Percentiles rank a stretch among this genome's conserved stretches.
These are phyloP conservation scores for Gnomoniopsis sp. DNA, from an alignment of 2,329 filamentous ascomycete genomes.

Conservation along the genomic window DNA sequence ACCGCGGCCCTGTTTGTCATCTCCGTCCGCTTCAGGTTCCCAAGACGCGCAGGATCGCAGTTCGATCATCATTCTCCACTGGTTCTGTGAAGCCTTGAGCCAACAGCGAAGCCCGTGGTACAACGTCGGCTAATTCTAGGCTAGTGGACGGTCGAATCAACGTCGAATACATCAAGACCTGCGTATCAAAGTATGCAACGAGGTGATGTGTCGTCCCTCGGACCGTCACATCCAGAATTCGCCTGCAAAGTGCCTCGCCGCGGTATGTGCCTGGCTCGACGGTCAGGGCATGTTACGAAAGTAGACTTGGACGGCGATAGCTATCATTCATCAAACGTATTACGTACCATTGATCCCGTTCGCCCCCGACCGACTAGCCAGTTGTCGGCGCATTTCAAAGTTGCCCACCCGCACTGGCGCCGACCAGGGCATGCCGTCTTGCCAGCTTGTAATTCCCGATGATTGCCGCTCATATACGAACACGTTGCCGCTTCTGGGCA, in stretches of 20 bases:
- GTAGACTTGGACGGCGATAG: not conserved
- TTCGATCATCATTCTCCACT: constrained; percentile 2
- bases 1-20: not conserved
- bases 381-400: constrained; percentile 8
- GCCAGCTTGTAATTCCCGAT: constrained; percentile 8
- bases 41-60: not conserved
- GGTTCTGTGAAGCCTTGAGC: constrained; percentile 5
- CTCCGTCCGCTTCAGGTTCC: not conserved
- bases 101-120: constrained; percentile 7
- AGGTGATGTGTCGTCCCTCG: constrained; percentile 7
- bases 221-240: constrained; percentile 5
- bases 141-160: not conserved
- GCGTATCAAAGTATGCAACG: constrained; percentile 4
- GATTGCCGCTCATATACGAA: constrained; percentile 10
- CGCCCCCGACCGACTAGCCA: not conserved
- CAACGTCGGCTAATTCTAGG: not conserved
- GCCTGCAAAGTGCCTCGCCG: not conserved
- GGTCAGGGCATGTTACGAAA: not conserved
- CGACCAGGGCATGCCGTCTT: constrained; percentile 9
- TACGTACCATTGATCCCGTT: constrained; percentile 4
- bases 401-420: constrained; percentile 8
- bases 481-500: constrained; percentile 7
- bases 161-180: not conserved
- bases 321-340: not conserved
- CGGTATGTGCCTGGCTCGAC: not conserved